Conservation (phyloP, 306 rosid genomes). For the Rubus parviflorus region DNA sequence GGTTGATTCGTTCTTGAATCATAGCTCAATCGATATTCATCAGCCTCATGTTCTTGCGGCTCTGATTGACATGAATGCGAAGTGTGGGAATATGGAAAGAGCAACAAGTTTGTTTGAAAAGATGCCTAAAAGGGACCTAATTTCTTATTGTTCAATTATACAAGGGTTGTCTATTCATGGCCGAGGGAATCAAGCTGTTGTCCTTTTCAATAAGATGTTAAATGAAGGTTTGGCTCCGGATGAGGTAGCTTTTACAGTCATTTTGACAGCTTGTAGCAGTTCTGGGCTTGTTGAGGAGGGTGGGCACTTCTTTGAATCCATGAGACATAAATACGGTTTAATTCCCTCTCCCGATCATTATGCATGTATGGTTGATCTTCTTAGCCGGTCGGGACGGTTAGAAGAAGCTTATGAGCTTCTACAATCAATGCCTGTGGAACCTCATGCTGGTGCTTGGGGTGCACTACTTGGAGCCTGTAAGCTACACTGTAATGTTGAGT, state of each 20-base stretch:
- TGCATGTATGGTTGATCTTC: slow-evolving; percentile 81
- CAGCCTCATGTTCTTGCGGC: slow-evolving; percentile 61
- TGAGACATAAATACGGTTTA: slow-evolving; percentile 43
- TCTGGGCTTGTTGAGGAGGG: slow-evolving; percentile 74
- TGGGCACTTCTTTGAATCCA: slow-evolving; percentile 54
- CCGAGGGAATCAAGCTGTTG: slow-evolving; percentile 50
- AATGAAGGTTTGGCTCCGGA: slow-evolving; percentile 66
- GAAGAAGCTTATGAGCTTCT: slow-evolving; percentile 64
- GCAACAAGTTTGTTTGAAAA: slow-evolving; percentile 49
- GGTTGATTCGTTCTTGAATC: slow-evolving; percentile 55
- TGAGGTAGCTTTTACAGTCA: slow-evolving; percentile 70
- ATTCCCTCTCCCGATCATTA: slow-evolving; percentile 67
- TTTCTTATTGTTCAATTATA: slow-evolving; percentile 67
- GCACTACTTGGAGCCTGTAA: slow-evolving; percentile 81
- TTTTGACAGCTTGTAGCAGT: slow-evolving; percentile 70
- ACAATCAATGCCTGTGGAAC: slow-evolving; percentile 52
- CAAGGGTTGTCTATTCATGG: slow-evolving; percentile 82
- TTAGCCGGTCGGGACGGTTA: slow-evolving; percentile 62
- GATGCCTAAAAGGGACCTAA: slow-evolving; percentile 48
- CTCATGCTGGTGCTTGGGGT: slow-evolving; percentile 72
- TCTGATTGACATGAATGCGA: slow-evolving; percentile 80
- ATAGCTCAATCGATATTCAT: slow-evolving; percentile 37
- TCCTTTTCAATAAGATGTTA: slow-evolving; percentile 62
- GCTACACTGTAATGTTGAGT: slow-evolving; percentile 41
- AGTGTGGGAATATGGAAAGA: slow-evolving; percentile 77